Evolutionary conservation across 2,329 filamentous ascomycete genomes (phyloP).

Genomic region (Daldinia sp.): DNA sequence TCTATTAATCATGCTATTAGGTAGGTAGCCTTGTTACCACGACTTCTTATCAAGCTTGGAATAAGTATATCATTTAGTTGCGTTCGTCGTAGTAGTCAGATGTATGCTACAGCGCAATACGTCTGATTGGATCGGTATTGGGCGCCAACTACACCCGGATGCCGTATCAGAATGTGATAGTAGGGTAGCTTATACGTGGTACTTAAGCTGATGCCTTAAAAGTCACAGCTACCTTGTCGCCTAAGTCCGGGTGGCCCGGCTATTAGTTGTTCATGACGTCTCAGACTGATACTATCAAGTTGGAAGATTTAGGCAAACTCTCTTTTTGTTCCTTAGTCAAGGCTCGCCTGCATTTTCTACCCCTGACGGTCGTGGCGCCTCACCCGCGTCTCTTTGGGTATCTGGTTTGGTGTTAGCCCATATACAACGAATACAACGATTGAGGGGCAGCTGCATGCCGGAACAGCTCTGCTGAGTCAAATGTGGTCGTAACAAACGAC

Average conservation of each 20-base stretch:
- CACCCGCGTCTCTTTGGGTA: background rate
- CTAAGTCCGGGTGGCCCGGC: too few species aligned
- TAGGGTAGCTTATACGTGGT: background rate
- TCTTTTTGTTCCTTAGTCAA: too few species aligned
- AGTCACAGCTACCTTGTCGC: background rate
- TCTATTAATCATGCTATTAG: background rate
- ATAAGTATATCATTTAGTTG: background rate
- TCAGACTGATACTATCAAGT: background rate
- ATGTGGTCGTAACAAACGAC: background rate
- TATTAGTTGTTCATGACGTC: background rate
- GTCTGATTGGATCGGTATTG: slow-evolving; percentile 1
- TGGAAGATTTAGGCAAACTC: too few species aligned
- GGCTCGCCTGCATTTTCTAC: too few species aligned
- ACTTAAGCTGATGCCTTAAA: background rate
- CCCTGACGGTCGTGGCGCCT: background rate
- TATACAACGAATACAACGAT: background rate
- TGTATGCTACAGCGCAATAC: background rate
- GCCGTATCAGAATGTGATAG: background rate
- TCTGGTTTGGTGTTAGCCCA: background rate
- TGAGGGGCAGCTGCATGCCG: background rate
- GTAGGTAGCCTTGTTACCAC: background rate
- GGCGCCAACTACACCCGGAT: background rate
- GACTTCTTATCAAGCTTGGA: background rate
- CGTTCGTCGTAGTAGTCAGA: background rate
- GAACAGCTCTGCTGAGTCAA: background rate